These are phyloP conservation scores for Trichoderma simmonsii DNA, from an alignment of 2,329 filamentous ascomycete species.

Conservation along the genomic window DNA sequence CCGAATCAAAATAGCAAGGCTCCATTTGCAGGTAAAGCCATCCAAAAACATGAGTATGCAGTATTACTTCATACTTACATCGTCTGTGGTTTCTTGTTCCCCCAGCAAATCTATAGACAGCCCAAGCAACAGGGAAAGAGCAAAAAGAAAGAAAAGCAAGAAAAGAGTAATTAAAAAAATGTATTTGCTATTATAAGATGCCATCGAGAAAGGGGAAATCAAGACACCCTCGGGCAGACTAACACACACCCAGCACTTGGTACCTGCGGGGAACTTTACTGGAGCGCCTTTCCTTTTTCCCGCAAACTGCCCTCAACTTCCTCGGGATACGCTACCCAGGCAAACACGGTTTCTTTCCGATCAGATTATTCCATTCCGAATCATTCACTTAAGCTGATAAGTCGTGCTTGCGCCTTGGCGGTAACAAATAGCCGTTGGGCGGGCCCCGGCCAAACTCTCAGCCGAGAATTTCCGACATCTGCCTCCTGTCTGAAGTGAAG, in stretches of 20 bases:
- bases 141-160: neutral
- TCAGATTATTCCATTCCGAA: neutral
- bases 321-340: neutral
- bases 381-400: neutral
- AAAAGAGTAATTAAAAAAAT: neutral
- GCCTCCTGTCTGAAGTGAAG: neutral
- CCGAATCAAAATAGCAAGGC: neutral
- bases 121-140: neutral
- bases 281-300: conserved; percentile 4
- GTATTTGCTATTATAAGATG: neutral
- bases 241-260: neutral
- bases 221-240: neutral
- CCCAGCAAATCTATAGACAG: neutral
- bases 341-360: neutral
- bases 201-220: neutral
- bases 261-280: neutral
- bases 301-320: neutral
- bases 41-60: neutral
- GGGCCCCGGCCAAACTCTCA: neutral
- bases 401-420: neutral
- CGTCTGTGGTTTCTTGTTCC: no score
- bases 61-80: neutral
- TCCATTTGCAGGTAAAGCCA: neutral
- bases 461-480: conserved; percentile 10
- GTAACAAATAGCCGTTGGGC: conserved; percentile 1